Conservation (phyloP, 164 flowering plant genomes). For the Magnolia kwangsiensis region DNA sequence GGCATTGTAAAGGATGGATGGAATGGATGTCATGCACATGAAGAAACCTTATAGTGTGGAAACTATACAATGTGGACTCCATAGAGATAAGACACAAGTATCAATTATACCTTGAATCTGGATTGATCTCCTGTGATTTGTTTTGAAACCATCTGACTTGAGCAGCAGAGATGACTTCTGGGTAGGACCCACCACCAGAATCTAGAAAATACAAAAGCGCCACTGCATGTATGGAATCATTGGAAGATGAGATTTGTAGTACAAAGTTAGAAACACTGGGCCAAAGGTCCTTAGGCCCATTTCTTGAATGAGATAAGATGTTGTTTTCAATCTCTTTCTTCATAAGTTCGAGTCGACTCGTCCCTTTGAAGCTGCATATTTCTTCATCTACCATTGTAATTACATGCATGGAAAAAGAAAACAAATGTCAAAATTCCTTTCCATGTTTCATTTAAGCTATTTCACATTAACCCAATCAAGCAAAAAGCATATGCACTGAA, state of each 20-base stretch:
- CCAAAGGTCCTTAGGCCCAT: slow-evolving; percentile 76
- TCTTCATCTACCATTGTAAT: slow-evolving; percentile 30
- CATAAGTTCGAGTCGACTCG: slow-evolving; percentile 59
- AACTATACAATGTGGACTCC: no score
- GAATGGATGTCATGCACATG: no score
- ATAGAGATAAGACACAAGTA: no score
- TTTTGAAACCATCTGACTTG: slow-evolving; percentile 74
- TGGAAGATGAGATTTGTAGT: slow-evolving; percentile 46
- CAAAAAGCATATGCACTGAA: not conserved
- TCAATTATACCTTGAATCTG: slow-evolving; percentile 51
- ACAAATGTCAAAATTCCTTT: not conserved
- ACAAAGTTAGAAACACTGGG: slow-evolving; percentile 88
- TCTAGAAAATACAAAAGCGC: slow-evolving; percentile 73
- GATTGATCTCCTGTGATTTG: slow-evolving; percentile 58
- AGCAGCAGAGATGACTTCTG: slow-evolving; percentile 72
- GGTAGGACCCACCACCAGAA: slow-evolving; percentile 93
- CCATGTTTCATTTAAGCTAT: not conserved
- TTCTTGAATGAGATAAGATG: slow-evolving; percentile 40
- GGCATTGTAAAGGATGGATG: no score
- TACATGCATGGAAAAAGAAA: not conserved
- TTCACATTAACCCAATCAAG: not conserved
- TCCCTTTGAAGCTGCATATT: slow-evolving; percentile 62
- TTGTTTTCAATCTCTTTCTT: slow-evolving; percentile 45
- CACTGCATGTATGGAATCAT: slow-evolving; percentile 30
- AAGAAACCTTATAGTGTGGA: no score